Base-by-base conservation (phyloP, 2,329 filamentous ascomycete genomes). In the Pyrenophora seminiperda region DNA sequence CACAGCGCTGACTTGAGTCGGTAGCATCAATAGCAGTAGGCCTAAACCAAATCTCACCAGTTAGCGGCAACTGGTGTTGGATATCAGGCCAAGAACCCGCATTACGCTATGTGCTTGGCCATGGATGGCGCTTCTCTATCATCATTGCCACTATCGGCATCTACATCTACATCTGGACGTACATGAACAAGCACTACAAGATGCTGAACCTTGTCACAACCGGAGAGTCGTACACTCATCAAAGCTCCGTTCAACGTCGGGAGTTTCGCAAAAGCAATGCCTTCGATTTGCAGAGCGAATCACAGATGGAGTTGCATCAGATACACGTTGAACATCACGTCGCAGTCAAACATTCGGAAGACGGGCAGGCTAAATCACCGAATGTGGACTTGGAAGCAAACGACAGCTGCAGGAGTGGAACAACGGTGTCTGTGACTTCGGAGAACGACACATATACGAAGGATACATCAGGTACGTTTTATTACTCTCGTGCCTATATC, bases 11-110 rank as follows among this genome's bases (percentile, higher is more conserved):
- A 50, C 15, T 15, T n/a, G 6, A 50, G 1, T 15, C 10, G 14
- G 46, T 22, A 50, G 47, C 47, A 13, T 40, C 10, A n/a, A 41
- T 42, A 27, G 47, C 41, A 2, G 41, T 36, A 17, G 47, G 41
- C 22, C 13, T 50, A 13, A 29, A 40, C n/a, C 20, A 34, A 31
- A 22, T 50, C 7, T 20, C 3, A 14, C 47, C 47, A 7, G 47
- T 50, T 10, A 50, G 47, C 15, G 47, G 47, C 22, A 50, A 50
- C 9, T 50, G 47, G 47, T 50, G 47, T 7, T 50, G 47, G 47
- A 50, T 50, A 46, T 46, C 41, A 5, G 47, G 34, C 4, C 18
- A 40, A 22, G 29, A 42, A 17, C 29, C 47, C 7, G 47, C 46
- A 19, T 13, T 50, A 15, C 47, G 47, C 20, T 50, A 50, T 5